These are phyloP conservation scores for Penicillium sp. DNA, from an alignment of 2,329 filamentous ascomycete genomes.

Conservation along the genomic window DNA sequence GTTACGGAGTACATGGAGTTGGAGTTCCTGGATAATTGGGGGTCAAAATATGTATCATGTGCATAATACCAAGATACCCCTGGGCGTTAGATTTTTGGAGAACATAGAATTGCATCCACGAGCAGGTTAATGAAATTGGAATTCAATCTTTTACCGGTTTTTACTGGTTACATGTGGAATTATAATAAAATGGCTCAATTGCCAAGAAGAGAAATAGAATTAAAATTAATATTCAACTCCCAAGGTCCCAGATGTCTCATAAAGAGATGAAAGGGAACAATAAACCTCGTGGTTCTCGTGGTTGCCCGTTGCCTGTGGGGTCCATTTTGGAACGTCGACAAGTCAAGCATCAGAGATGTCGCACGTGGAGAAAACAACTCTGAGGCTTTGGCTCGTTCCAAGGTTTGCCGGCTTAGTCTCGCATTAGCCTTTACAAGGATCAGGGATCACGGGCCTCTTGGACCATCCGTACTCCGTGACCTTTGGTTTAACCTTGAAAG, in stretches of 20 bases:
- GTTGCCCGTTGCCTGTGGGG: not conserved
- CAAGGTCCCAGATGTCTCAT: not conserved
- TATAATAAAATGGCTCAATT: not conserved
- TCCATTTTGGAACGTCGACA: not conserved
- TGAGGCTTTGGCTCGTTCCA: slow-evolving; percentile 9
- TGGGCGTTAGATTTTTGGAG: not conserved
- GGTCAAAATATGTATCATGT: not conserved
- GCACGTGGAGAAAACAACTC: slow-evolving; percentile 19
- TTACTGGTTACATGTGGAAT: not conserved
- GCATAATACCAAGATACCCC: slow-evolving; percentile 8
- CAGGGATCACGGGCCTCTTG: slow-evolving; percentile 3
- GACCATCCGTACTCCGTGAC: not conserved
- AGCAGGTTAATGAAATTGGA: not conserved
- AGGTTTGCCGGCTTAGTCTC: not conserved
- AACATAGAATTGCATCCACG: too few relatives aligned
- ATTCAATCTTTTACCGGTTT: not conserved
- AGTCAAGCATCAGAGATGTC: slow-evolving; percentile 8
- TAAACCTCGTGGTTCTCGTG: not conserved
- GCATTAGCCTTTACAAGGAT: slow-evolving; percentile 10
- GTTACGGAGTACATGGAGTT: slow-evolving; percentile 11
- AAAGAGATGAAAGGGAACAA: not conserved
- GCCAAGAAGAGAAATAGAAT: not conserved
- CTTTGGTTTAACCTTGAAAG: not conserved
- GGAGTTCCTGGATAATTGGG: slow-evolving; percentile 14
- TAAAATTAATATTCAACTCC: too few relatives aligned